These are phyloP conservation scores for Hemileia vastatrix DNA, from an alignment of 1,284 basidiomycete genomes.

Conservation along the genomic window DNA sequence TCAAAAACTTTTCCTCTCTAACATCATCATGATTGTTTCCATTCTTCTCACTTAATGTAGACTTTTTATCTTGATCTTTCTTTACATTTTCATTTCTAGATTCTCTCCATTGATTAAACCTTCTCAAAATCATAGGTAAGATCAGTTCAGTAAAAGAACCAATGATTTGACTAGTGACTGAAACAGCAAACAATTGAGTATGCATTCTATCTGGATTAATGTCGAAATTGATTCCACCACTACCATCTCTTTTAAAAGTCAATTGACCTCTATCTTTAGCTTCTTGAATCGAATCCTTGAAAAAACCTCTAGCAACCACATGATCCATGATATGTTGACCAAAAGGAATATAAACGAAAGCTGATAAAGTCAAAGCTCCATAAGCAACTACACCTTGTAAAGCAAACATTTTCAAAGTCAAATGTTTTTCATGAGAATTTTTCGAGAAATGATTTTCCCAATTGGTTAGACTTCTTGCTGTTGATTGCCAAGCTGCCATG, in stretches of 20 bases:
- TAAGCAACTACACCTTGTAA: slow-evolving; percentile 21
- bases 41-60: too few species aligned
- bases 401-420: slow-evolving; percentile 79
- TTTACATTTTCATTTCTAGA: too few species aligned
- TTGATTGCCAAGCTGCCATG: slow-evolving; percentile 60
- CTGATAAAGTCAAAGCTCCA: slow-evolving; percentile 24
- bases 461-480: slow-evolving; percentile 62
- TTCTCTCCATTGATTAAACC: too few species aligned
- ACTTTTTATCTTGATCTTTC: too few species aligned
- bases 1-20: too few species aligned
- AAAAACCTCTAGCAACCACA: slow-evolving; percentile 35
- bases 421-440: slow-evolving; percentile 62
- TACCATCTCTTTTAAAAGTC: slow-evolving; percentile 5
- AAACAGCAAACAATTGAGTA: slow-evolving; percentile 88
- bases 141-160: slow-evolving; percentile 74
- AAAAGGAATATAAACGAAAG: slow-evolving; percentile 44
- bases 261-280: slow-evolving; percentile 31
- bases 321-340: slow-evolving; percentile 37
- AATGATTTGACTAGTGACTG: slow-evolving; percentile 80
- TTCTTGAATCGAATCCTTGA: slow-evolving; percentile 28
- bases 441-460: slow-evolving; percentile 87
- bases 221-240: slow-evolving; percentile 32
- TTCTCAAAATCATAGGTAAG: slow-evolving; percentile 46
- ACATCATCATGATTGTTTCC: too few species aligned
- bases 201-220: slow-evolving; percentile 59